A percentile compares a stretch with the other conserved stretches of the same genome.
These are phyloP conservation scores for Cardiosporidium cionae DNA, from an alignment of 169 alveolate genomes.

Conservation along the genomic window DNA sequence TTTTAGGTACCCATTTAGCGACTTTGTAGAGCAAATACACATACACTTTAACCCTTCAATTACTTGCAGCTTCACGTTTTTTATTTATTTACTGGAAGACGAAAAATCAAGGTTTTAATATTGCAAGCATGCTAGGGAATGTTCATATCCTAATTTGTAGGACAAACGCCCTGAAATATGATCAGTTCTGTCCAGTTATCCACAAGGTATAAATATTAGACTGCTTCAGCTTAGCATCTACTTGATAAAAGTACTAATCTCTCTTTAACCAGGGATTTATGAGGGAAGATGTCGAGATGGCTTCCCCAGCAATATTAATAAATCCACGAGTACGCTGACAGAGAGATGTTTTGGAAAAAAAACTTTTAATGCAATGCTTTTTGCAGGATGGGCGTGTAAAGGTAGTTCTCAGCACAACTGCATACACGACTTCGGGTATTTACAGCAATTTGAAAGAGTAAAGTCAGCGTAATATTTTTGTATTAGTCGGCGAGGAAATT, in stretches of 20 bases:
- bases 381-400: slow-evolving; percentile 59
- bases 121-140: too few species aligned
- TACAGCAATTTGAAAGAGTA: not conserved
- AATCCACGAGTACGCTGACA: slow-evolving; percentile 55
- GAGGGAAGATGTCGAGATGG: slow-evolving; percentile 59
- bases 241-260: not conserved
- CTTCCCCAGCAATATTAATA: slow-evolving; percentile 69
- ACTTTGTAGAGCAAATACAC: not conserved
- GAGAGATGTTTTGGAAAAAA: not conserved
- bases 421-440: slow-evolving; percentile 35
- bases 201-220: slow-evolving; percentile 72
- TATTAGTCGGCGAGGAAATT: slow-evolving; percentile 53
- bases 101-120: not conserved
- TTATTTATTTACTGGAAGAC: not conserved
- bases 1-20: not conserved
- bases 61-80: not conserved
- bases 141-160: too few species aligned
- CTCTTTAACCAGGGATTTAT: slow-evolving; percentile 44
- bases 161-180: slow-evolving; percentile 7
- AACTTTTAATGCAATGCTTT: not conserved
- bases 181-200: slow-evolving; percentile 61
- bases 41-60: too few species aligned
- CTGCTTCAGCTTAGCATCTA: too few species aligned
- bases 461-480: not conserved
- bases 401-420: slow-evolving; percentile 49